These are phyloP conservation scores for Castanea sativa DNA, from an alignment of 306 rosid species.

Conservation along the genomic window DNA sequence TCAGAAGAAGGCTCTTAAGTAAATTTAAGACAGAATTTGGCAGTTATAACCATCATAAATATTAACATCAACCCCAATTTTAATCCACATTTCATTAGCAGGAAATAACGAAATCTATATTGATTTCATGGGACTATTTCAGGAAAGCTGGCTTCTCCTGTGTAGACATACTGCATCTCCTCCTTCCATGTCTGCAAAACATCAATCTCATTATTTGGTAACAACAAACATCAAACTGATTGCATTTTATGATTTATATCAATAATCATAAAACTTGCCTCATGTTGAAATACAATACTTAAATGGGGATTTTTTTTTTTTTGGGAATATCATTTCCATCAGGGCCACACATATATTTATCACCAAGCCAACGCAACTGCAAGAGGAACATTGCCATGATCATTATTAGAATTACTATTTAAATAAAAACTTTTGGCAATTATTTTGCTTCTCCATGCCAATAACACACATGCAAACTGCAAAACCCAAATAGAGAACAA, in stretches of 20 bases:
- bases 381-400: conserved; percentile 27
- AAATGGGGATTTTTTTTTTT: conserved; percentile 10
- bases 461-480: too few species aligned
- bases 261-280: conserved; percentile 32
- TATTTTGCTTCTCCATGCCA: too few species aligned
- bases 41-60: too few species aligned
- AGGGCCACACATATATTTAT: too few species aligned
- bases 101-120: background rate
- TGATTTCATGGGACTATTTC: conserved; percentile 51
- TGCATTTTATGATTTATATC: conserved; percentile 10
- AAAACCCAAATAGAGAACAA: too few species aligned
- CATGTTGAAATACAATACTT: conserved; percentile 58
- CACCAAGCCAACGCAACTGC: too few species aligned
- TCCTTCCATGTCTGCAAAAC: conserved; percentile 80
- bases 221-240: background rate
- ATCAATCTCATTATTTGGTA: conserved; percentile 13
- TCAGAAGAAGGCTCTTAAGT: too few species aligned
- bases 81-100: background rate
- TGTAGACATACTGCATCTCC: conserved; percentile 66
- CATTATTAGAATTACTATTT: too few species aligned
- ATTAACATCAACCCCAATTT: background rate
- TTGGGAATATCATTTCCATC: too few species aligned
- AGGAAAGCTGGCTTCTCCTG: conserved; percentile 45
- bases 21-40: background rate
- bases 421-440: too few species aligned